A percentile compares a stretch with the other conserved stretches of the same genome.
phyloP scores from a whole-genome alignment of 306 rosid species.

The Vachellia pachyceras region DNA sequence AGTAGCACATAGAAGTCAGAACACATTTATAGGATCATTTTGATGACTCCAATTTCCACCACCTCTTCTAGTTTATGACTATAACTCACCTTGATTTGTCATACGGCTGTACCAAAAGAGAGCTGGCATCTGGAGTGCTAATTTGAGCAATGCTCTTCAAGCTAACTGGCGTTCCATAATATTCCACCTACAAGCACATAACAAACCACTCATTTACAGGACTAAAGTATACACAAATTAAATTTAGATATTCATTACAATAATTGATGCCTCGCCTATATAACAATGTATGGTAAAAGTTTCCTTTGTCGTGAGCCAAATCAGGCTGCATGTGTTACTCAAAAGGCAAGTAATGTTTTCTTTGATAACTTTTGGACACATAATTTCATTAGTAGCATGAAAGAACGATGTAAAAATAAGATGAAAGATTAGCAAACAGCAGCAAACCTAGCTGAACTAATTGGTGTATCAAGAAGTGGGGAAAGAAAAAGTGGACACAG shows the following conservation, averaged over 20 bases:
- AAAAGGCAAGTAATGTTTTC: slow-evolving; percentile 1
- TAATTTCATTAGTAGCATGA: slow-evolving; percentile 4
- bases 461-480: background rate
- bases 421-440: background rate
- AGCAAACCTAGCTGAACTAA: background rate
- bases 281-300: slow-evolving; percentile 11
- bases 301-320: slow-evolving; percentile 11
- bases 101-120: slow-evolving; percentile 85
- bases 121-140: slow-evolving; percentile 87
- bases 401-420: slow-evolving; percentile 17
- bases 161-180: slow-evolving; percentile 91
- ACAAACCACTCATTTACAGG: slow-evolving; percentile 37
- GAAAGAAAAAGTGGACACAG: background rate
- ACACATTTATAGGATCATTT: slow-evolving; percentile 29
- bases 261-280: background rate
- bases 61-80: slow-evolving; percentile 13
- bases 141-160: slow-evolving; percentile 97
- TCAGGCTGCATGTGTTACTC: slow-evolving; percentile 2
- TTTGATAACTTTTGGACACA: background rate
- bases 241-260: slow-evolving; percentile 17
- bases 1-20: slow-evolving; percentile 10
- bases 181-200: slow-evolving; percentile 76
- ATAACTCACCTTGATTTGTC: slow-evolving; percentile 86
- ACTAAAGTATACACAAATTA: slow-evolving; percentile 11
- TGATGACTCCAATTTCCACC: slow-evolving; percentile 17